Conservation (phyloP, 2,329 filamentous ascomycete genomes). For the Sporothrix protearum region DNA sequence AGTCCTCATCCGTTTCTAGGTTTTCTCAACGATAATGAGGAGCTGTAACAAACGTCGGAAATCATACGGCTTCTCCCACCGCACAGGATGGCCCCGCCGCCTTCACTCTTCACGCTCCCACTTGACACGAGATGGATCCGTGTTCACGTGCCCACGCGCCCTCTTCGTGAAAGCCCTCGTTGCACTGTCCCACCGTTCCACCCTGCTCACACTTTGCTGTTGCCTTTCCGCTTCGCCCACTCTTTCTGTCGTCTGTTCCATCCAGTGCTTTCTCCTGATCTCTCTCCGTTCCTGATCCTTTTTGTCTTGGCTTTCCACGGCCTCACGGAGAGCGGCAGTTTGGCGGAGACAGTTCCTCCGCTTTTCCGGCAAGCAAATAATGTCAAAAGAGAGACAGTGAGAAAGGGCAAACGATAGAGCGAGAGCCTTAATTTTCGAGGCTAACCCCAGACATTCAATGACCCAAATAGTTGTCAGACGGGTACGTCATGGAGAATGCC, state of each 20-base stretch:
- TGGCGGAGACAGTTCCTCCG: neutral
- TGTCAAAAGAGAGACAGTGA: neutral
- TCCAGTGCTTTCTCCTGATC: neutral
- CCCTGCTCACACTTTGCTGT: neutral
- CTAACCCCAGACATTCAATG: neutral
- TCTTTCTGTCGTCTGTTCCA: neutral
- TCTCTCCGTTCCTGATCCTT: neutral
- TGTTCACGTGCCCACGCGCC: slow-evolving; percentile 22
- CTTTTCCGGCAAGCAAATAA: neutral
- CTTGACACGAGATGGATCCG: slow-evolving; percentile 3
- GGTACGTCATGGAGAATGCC: neutral
- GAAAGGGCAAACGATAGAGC: neutral
- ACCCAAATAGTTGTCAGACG: neutral
- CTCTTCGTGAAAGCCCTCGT: slow-evolving; percentile 15
- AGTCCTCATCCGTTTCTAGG: no score
- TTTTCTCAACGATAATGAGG: no score
- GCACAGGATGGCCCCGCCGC: neutral
- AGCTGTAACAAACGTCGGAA: neutral
- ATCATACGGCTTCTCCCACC: neutral
- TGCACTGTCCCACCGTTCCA: no score
- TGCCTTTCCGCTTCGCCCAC: neutral
- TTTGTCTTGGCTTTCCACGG: neutral
- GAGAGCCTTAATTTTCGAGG: neutral
- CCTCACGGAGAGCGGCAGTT: neutral
- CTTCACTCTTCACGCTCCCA: neutral